Percentiles rank a stretch among this genome's conserved stretches.
phyloP scores from a whole-genome alignment of 2,329 filamentous ascomycete species.

The Albophoma yamanashiensis region DNA sequence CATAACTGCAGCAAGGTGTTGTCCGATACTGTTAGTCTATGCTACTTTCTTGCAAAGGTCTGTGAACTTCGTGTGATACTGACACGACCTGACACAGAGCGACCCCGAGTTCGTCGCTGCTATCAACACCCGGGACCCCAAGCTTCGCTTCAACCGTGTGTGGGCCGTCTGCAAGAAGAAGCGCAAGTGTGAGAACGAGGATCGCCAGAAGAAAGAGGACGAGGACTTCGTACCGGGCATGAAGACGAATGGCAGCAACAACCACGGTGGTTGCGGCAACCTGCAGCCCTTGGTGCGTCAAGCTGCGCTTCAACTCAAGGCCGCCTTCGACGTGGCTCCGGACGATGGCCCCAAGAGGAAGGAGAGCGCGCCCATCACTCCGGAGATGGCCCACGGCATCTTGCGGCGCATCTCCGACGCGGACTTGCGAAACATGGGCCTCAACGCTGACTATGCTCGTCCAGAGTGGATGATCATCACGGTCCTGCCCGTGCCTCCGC shows the following conservation, averaged over 20 bases:
- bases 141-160: slow-evolving; percentile 84
- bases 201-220: slow-evolving; percentile 57
- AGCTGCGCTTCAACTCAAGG: slow-evolving; percentile 74
- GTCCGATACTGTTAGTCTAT: slow-evolving; percentile 89
- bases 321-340: slow-evolving; percentile 49
- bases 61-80: slow-evolving; percentile 42
- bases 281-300: slow-evolving; percentile 79
- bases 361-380: slow-evolving; percentile 74
- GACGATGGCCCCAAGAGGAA: slow-evolving; percentile 65
- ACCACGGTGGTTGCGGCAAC: slow-evolving; percentile 91
- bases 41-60: slow-evolving; percentile 41
- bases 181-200: slow-evolving; percentile 70
- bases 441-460: slow-evolving; percentile 89
- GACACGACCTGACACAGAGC: slow-evolving; percentile 52
- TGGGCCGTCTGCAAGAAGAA: slow-evolving; percentile 90
- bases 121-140: slow-evolving; percentile 78
- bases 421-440: slow-evolving; percentile 75
- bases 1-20: slow-evolving; percentile 98
- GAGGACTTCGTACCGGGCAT: slow-evolving; percentile 52
- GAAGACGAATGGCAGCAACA: slow-evolving; percentile 39
- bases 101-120: slow-evolving; percentile 77
- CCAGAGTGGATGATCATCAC: slow-evolving; percentile 98
- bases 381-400: slow-evolving; percentile 75
- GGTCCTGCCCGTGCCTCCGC: slow-evolving; percentile 88
- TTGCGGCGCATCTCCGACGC: slow-evolving; percentile 75